Conservation (phyloP, 371 early-diverging fungal genomes). For the Fennellomyces sp. region DNA sequence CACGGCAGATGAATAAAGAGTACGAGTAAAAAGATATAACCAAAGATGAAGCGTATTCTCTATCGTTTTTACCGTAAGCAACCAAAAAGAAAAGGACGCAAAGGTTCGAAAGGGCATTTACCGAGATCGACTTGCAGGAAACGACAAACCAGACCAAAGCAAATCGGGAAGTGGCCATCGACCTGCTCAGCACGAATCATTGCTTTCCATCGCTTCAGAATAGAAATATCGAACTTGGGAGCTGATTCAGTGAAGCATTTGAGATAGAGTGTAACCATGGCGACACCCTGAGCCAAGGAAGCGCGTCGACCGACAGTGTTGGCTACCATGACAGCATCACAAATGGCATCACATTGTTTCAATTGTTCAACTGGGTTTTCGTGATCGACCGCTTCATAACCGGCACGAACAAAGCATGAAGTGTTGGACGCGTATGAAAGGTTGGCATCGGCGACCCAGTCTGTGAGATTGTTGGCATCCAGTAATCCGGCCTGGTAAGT, state of each 20-base stretch:
- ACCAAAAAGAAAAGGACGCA: background rate
- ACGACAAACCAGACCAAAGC: slow-evolving; percentile 71
- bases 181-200: slow-evolving; percentile 55
- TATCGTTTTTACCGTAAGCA: slow-evolving; percentile 18
- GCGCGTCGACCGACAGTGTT: slow-evolving; percentile 74
- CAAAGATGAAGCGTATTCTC: slow-evolving; percentile 76
- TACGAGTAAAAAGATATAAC: slow-evolving; percentile 82
- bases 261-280: slow-evolving; percentile 65
- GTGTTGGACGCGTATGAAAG: slow-evolving; percentile 71
- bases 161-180: slow-evolving; percentile 72
- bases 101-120: no score
- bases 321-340: slow-evolving; percentile 60
- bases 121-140: slow-evolving; percentile 59
- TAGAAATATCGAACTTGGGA: slow-evolving; percentile 19
- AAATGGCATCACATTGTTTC: slow-evolving; percentile 54
- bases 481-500: slow-evolving; percentile 66
- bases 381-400: slow-evolving; percentile 50
- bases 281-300: slow-evolving; percentile 73
- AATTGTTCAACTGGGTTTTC: slow-evolving; percentile 35
- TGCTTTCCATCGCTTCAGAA: slow-evolving; percentile 60
- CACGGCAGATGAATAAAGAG: slow-evolving; percentile 85
- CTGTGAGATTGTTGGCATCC: slow-evolving; percentile 30
- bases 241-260: slow-evolving; percentile 50
- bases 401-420: slow-evolving; percentile 69
- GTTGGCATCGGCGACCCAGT: slow-evolving; percentile 55